These are phyloP conservation scores for Leccinum pellstonianum DNA, from an alignment of 768 basidiomycete species.

Conservation along the genomic window DNA sequence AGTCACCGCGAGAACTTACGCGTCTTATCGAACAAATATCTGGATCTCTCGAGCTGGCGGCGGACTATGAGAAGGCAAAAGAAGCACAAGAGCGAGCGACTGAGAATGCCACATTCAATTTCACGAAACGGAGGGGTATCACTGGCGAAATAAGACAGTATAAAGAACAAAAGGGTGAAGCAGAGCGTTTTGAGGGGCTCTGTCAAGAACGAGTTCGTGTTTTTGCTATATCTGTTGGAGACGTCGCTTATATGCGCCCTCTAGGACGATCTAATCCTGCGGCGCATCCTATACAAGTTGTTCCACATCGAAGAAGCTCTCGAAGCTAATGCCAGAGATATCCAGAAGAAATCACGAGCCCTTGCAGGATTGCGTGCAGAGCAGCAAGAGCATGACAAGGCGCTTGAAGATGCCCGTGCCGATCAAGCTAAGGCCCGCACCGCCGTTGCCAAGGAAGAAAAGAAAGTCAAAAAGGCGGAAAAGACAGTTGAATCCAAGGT, in stretches of 20 bases:
- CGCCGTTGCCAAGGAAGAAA: conserved; percentile 79
- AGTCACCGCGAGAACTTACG: conserved; percentile 86
- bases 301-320: conserved; percentile 88
- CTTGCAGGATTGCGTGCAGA: conserved; percentile 67
- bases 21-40: conserved; percentile 94
- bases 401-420: conserved; percentile 68
- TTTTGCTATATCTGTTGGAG: neutral
- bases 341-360: conserved; percentile 71
- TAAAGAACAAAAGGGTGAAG: conserved; percentile 94
- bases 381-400: conserved; percentile 67
- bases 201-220: conserved; percentile 66
- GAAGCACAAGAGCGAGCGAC: conserved; percentile 86
- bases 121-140: conserved; percentile 90
- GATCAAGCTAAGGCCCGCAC: conserved; percentile 79
- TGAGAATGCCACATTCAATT: conserved; percentile 93
- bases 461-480: conserved; percentile 85
- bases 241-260: conserved; percentile 8
- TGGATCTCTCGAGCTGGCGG: conserved; percentile 86
- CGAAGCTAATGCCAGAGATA: conserved; percentile 63
- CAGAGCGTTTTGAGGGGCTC: conserved; percentile 80
- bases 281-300: conserved; percentile 81
- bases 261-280: conserved; percentile 80
- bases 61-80: conserved; percentile 88
- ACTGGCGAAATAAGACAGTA: conserved; percentile 96
- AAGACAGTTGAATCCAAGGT: conserved; percentile 86